Base-by-base conservation (phyloP, 768 basidiomycete genomes). In the Antrodiella citrinella region DNA sequence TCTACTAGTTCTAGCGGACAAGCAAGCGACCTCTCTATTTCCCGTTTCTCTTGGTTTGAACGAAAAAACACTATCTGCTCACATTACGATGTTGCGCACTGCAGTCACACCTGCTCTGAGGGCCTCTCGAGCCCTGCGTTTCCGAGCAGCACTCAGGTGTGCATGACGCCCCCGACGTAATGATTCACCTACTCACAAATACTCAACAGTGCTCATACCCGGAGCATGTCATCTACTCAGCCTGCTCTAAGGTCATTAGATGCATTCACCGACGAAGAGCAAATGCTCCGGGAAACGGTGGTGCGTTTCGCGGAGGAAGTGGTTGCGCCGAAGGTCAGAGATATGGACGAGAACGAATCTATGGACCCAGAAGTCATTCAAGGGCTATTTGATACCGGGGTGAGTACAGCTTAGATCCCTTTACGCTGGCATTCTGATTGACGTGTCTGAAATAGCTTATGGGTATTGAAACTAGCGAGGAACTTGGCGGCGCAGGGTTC, bases 271-370 rank as follows among this genome's bases (percentile, higher is more conserved):
- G 93, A 97, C 24, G 96, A 99, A 62, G 96, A 99, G 68, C 70
- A 84, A 51, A 90, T 97, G 86, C 75, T 98, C 11, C 78, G 91
- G 23, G 96, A 99, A 52, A 77, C 88, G 91, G 95, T 97, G 20
- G 76, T 76, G 59, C 85, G 90, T 22, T 98, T 97, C 59, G 91
- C 94, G 0, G 73, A 77, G 47, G 93, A 98, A 47, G 84, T 95
- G 23, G 80, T 99, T 18, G 88, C 70, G 2, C 96, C 96, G 44
- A 90, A 84, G 66, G 94, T 96, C 51, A 78, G 83, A 19, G 92
- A 94, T 66, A 99, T 99, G 96, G 96, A 99, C 62, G 96, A 99
- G 75, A 87, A 84, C 49, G 95, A 99, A 69, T 70, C 66, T 50
- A 98, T 99, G 95, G 93, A 97, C 63, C 81, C 89, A 1, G 75